phyloP scores from a whole-genome alignment of 257 asterid species.

The Solanum pimpinellifolium region DNA sequence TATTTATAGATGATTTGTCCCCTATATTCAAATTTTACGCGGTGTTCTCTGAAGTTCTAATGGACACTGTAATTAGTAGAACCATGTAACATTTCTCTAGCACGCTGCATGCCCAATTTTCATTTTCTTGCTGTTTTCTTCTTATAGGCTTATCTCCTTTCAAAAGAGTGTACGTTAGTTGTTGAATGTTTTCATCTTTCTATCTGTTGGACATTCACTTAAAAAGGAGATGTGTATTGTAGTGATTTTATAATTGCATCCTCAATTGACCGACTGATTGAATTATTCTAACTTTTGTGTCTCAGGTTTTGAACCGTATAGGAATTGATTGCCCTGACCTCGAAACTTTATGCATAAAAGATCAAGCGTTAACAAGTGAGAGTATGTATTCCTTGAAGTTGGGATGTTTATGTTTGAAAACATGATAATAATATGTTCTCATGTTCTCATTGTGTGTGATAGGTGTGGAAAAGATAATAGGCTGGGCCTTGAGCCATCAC shows the following conservation, averaged over 20 bases:
- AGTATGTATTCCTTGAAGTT: constrained; percentile 32
- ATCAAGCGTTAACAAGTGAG: constrained; percentile 76
- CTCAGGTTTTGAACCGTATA: constrained; percentile 43
- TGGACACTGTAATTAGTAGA: not conserved
- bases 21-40: not conserved
- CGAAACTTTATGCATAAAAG: constrained; percentile 61
- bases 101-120: not conserved
- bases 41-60: not conserved
- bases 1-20: not conserved
- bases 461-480: constrained; percentile 69
- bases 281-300: not conserved
- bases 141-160: not conserved
- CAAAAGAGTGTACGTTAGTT: not conserved
- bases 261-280: not conserved
- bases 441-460: constrained; percentile 15
- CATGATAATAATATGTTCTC: constrained; percentile 3
- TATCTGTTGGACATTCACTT: not conserved
- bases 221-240: not conserved
- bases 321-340: constrained; percentile 68
- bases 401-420: not conserved
- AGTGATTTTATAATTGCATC: not conserved
- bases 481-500: constrained; percentile 87
- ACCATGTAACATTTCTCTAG: not conserved
- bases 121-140: not conserved
- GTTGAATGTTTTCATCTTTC: not conserved